Evolutionary conservation across 441 rosid genomes (phyloP).

Genomic region (Adansonia grandidieri): DNA sequence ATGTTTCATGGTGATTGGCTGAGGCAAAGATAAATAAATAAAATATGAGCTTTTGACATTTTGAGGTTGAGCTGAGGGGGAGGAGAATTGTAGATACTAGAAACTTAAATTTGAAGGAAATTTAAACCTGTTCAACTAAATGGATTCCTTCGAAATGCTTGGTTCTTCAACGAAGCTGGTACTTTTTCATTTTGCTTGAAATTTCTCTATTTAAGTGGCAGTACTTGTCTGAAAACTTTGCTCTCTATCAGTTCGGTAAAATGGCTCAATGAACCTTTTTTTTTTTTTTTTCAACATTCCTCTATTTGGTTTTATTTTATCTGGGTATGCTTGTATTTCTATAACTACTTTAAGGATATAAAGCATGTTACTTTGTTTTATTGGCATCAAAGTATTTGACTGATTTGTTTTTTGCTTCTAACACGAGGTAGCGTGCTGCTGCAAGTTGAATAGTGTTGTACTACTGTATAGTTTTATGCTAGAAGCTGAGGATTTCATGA

Average conservation of each 20-base stretch:
- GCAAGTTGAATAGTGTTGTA: background rate
- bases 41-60: background rate
- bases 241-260: background rate
- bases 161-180: slow-evolving; percentile 14
- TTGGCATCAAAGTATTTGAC: background rate
- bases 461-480: background rate
- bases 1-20: background rate
- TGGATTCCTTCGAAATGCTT: slow-evolving; percentile 4
- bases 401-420: background rate
- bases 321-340: background rate
- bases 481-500: background rate
- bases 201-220: background rate
- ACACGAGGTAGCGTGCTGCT: background rate
- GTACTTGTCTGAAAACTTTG: background rate
- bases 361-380: background rate
- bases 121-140: background rate
- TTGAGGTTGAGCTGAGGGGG: background rate
- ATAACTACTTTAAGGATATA: background rate
- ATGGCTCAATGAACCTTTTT: background rate
- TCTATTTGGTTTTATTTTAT: background rate
- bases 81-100: background rate
- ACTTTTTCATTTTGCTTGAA: background rate
- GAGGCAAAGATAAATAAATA: background rate
- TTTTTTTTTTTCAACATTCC: background rate
- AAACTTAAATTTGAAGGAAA: background rate